A percentile compares a stretch with the other conserved stretches of the same genome.
These are phyloP conservation scores for Schizosaccharomyces octosporus DNA, from an alignment of 805 yeast genomes.

Conservation along the genomic window DNA sequence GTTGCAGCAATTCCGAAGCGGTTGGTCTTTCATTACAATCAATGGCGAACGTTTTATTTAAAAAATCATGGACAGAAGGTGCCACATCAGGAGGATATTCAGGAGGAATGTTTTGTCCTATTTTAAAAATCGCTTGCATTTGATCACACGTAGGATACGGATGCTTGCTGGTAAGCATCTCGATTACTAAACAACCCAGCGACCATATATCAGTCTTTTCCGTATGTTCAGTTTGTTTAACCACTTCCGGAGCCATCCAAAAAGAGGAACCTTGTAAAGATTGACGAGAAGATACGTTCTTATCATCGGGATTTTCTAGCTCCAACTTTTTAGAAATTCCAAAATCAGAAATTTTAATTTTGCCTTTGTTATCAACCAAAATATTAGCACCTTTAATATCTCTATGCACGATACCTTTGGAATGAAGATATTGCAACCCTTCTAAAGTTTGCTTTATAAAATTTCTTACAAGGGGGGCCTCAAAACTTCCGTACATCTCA, in stretches of 20 bases:
- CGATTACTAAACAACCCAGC: conserved; percentile 77
- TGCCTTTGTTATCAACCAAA: conserved; percentile 52
- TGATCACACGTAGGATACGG: conserved; percentile 89
- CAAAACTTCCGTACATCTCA: conserved; percentile 52
- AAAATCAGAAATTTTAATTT: conserved; percentile 66
- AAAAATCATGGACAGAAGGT: conserved; percentile 39
- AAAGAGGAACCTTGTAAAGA: conserved; percentile 84
- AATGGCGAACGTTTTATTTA: conserved; percentile 41
- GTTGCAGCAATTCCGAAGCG: conserved; percentile 43
- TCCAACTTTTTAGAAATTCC: conserved; percentile 55
- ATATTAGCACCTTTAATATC: conserved; percentile 81
- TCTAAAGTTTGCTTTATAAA: conserved; percentile 53
- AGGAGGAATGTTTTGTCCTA: conserved; percentile 64
- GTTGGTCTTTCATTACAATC: conserved; percentile 52
- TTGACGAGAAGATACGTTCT: conserved; percentile 27
- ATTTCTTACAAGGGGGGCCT: conserved; percentile 46
- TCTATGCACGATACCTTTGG: conserved; percentile 53
- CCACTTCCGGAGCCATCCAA: conserved; percentile 99
- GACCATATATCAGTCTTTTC: conserved; percentile 94
- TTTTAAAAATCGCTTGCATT: conserved; percentile 89
- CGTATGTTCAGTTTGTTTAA: conserved; percentile 74
- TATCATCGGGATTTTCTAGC: conserved; percentile 22
- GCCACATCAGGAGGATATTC: conserved; percentile 45
- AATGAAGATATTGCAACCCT: conserved; percentile 53
- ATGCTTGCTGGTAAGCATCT: conserved; percentile 87